These are phyloP conservation scores for Penicillium sp. DNA, from an alignment of 2,329 filamentous ascomycete species.

Conservation along the genomic window DNA sequence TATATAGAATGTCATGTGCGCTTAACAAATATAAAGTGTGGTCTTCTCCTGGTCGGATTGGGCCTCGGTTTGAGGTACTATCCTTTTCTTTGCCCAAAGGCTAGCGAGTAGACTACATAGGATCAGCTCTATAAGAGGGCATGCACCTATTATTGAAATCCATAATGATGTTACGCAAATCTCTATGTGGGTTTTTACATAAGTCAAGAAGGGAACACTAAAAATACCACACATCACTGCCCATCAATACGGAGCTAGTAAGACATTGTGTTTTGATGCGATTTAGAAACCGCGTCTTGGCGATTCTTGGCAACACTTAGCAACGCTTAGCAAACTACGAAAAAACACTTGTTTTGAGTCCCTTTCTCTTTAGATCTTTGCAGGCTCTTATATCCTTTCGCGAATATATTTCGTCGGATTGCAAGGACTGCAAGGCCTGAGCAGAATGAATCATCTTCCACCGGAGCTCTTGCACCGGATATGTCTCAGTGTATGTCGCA, in stretches of 20 bases:
- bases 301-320: neutral
- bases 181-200: too few relatives aligned
- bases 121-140: neutral
- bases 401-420: neutral
- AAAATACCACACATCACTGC: neutral
- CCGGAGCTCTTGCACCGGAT: neutral
- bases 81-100: neutral
- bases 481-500: neutral
- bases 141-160: neutral
- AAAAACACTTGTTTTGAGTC: neutral
- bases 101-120: neutral
- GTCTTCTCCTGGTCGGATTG: neutral
- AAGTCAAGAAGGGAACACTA: neutral
- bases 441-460: neutral
- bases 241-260: neutral
- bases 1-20: neutral
- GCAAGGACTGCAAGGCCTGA: neutral
- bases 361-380: neutral
- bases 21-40: neutral
- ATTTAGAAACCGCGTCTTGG: neutral
- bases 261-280: neutral
- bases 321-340: neutral
- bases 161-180: neutral
- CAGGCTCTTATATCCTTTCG: too few relatives aligned
- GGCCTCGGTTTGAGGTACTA: neutral